Evolutionary conservation across 2,329 filamentous ascomycete species (phyloP), one percentile per base, ranked within the genome.

Genomic region (Didymella glomerata): DNA sequence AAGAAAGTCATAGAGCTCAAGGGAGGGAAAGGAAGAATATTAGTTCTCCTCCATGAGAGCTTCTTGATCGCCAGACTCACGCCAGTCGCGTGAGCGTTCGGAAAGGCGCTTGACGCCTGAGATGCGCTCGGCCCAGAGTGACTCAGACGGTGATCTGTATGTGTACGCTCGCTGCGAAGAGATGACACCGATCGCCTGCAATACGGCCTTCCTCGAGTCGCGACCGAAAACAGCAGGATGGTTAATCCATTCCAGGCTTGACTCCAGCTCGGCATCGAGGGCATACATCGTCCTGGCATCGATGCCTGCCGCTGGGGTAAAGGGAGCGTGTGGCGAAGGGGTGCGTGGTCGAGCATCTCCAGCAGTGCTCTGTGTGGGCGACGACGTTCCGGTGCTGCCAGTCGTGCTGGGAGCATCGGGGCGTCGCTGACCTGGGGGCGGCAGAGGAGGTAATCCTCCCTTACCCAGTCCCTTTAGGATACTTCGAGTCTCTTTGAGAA

Each of bases 401-500:
- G 76, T 70, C 55, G 77, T 76, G 55, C 77, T 75, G 2, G 78
- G 64, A 18, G 80, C 75, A 60, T 78, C 79, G 54, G 71, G 73
- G 51, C 70, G 68, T 53, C 70, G 68, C 32, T 71, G 70, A 13
- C 83, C 80, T 34, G 85, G 79, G 1, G 89, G 89, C 2, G 93
- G 93, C 5, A 98, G 88, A 1, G 95, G 94, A 9, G 95, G 95
- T 0, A 99, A 84, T 1, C 94, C 92, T 32, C 95, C 95, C 79
- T 99, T 99, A 52, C 93, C 93, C 6, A 99, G 86, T 4, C 95
- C 95, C 79, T 97, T 97, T 53, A 99, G 84, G 60, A 99, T 99
- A 54, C 92, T 96, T 36, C 94, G 86, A 3, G 95, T 99, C 81
- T 99, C 95, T 64, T 90, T 91, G 36, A 99, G 84, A 3, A 99